phyloP scores from a whole-genome alignment of 1,139 yeast species.

The Geotrichum histeridarum region DNA sequence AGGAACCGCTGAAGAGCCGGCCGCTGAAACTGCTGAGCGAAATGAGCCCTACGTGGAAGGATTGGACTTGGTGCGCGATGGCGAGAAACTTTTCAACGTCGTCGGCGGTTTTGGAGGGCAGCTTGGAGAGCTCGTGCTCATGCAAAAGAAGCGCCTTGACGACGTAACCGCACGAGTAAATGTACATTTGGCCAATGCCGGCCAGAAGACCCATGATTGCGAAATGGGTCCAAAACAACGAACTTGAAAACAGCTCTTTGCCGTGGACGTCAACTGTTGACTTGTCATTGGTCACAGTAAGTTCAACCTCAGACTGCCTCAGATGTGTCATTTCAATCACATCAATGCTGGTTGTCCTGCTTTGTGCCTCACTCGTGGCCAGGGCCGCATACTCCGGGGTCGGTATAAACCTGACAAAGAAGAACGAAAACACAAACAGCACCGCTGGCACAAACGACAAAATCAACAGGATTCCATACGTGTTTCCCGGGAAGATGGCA shows the following conservation, averaged over 20 bases:
- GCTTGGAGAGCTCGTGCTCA: slow-evolving; percentile 4
- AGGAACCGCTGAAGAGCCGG: slow-evolving; percentile 60
- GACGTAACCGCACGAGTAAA: slow-evolving; percentile 67
- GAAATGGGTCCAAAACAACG: slow-evolving; percentile 39
- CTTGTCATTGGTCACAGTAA: slow-evolving; percentile 16
- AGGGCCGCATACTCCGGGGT: slow-evolving; percentile 11
- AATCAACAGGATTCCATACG: slow-evolving; percentile 34
- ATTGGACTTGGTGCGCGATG: slow-evolving; percentile 46
- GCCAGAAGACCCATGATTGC: slow-evolving; percentile 57
- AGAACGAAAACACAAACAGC: slow-evolving; percentile 28
- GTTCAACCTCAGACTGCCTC: slow-evolving; percentile 8
- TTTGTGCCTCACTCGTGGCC: slow-evolving; percentile 17
- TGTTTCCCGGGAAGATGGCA: slow-evolving; percentile 32
- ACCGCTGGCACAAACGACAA: slow-evolving; percentile 34
- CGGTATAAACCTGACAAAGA: slow-evolving; percentile 28
- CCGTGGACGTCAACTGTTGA: slow-evolving; percentile 28
- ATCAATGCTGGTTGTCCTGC: slow-evolving; percentile 13
- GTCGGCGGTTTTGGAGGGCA: slow-evolving; percentile 15
- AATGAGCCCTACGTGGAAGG: slow-evolving; percentile 65
- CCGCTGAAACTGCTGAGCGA: slow-evolving; percentile 67
- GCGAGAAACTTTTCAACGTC: slow-evolving; percentile 17
- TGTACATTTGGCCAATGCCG: slow-evolving; percentile 75
- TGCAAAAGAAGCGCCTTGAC: slow-evolving; percentile 47
- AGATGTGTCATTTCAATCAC: background rate
- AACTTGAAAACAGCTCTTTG: slow-evolving; percentile 25